A percentile compares a stretch with the other conserved stretches of the same genome.
These are phyloP conservation scores for Anacardium occidentale DNA, from an alignment of 345 rosid species.

Conservation along the genomic window DNA sequence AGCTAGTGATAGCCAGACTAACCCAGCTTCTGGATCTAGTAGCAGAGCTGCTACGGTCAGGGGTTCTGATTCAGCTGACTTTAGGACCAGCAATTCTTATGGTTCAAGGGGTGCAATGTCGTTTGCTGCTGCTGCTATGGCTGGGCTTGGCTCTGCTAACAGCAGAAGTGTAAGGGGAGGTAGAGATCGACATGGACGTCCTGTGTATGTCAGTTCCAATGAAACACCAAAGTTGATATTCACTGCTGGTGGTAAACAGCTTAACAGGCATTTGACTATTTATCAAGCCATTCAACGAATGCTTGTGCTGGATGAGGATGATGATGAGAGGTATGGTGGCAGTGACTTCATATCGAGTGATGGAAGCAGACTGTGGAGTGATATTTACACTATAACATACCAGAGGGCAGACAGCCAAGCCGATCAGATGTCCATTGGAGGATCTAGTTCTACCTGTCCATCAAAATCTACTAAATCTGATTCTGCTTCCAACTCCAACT, in stretches of 20 bases:
- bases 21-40: constrained; percentile 78
- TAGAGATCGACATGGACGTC: constrained; percentile 86
- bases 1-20: constrained; percentile 53
- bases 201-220: constrained; percentile 53
- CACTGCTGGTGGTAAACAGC: constrained; percentile 87
- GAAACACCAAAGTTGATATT: constrained; percentile 81
- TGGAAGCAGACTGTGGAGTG: constrained; percentile 86
- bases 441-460: constrained; percentile 46
- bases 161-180: constrained; percentile 93
- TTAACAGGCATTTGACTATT: constrained; percentile 87
- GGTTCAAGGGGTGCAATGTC: constrained; percentile 95
- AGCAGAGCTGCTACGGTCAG: constrained; percentile 68
- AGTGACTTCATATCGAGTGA: constrained; percentile 83
- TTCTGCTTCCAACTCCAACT: constrained; percentile 39
- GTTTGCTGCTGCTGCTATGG: constrained; percentile 98
- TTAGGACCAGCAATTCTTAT: constrained; percentile 63
- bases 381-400: constrained; percentile 85
- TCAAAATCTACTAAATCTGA: constrained; percentile 59
- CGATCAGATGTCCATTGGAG: constrained; percentile 69
- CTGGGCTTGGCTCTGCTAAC: constrained; percentile 90
- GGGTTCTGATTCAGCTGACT: constrained; percentile 72
- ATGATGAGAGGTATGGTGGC: constrained; percentile 82
- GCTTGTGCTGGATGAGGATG: constrained; percentile 85
- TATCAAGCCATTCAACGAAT: constrained; percentile 98
- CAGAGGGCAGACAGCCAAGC: constrained; percentile 82